phyloP scores from a whole-genome alignment of 2,329 filamentous ascomycete species.

The Capronia americana region DNA sequence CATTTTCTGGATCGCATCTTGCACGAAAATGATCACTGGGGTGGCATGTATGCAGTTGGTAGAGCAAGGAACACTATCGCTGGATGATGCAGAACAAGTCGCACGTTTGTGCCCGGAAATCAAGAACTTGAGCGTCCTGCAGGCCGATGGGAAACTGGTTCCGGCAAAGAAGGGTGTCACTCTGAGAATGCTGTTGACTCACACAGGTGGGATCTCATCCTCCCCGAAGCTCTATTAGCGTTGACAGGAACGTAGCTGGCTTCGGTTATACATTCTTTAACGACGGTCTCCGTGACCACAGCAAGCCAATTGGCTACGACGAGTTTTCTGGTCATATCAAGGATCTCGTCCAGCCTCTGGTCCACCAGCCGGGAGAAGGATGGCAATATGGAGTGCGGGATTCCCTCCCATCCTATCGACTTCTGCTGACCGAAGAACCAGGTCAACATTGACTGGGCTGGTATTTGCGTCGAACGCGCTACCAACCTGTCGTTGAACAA shows the following conservation, averaged over 20 bases:
- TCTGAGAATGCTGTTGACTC: constrained; percentile 57
- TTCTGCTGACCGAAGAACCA: constrained; percentile 42
- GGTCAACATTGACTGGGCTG: constrained; percentile 63
- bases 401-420: constrained; percentile 42
- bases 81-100: constrained; percentile 58
- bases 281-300: constrained; percentile 47
- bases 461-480: constrained; percentile 55
- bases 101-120: constrained; percentile 54
- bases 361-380: constrained; percentile 68
- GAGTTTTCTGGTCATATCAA: constrained; percentile 64
- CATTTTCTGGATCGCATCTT: constrained; percentile 60
- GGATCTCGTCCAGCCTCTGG: constrained; percentile 58
- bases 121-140: constrained; percentile 54
- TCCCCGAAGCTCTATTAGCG: background rate
- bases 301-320: constrained; percentile 59
- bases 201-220: constrained; percentile 54
- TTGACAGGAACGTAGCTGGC: constrained; percentile 36
- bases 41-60: constrained; percentile 65
- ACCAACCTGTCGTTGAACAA: constrained; percentile 54
- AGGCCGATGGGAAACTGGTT: constrained; percentile 41
- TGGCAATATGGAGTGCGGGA: constrained; percentile 67
- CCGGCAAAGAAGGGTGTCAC: constrained; percentile 55
- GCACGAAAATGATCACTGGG: constrained; percentile 62
- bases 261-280: constrained; percentile 58
- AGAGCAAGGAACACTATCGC: constrained; percentile 55